Evolutionary conservation across 306 rosid genomes (phyloP), one percentile per base, ranked within the genome.

Genomic region (Gynostemma pentaphyllum): DNA sequence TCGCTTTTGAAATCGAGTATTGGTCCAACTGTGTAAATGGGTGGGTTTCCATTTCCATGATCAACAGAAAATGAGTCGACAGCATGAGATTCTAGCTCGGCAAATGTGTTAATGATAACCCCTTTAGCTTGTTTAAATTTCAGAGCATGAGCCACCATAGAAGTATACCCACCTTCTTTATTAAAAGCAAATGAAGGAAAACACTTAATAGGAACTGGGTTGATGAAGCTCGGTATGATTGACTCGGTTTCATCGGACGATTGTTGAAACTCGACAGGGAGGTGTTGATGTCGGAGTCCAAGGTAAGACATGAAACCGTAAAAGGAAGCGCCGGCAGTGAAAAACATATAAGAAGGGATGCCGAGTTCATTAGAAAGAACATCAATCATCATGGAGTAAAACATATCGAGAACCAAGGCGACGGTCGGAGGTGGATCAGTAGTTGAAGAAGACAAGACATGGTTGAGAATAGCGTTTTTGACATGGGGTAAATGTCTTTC

Each of bases 1-100:
- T 64, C 67, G 34, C 66, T 40, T 40, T 39, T 19, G 4, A 68
- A 45, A 51, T 74, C 75, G 22, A 86, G 7, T 0, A 86, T 8
- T 55, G 94, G 87, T 15, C 89, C 95, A 64, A 86, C 82, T 0
- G 84, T 71, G 68, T 77, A 81, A 12, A 74, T 67, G 1, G 80
- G 29, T 2, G 87, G 83, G 4, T 21, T 13, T 29, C 10, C 47
- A n/a, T n/a, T n/a, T n/a, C n/a, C n/a, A n/a, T n/a, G n/a, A 37
- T 39, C 24, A 23, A 37, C 57, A 29, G 49, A 47, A 4, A 47
- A 13, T 8, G 59, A 30, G 23, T 2, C 48, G 32, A 47, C 19
- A 23, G 34, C 46, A 47, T 30, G 11, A 14, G 57, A 29, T 65
- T 47, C 21, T 4, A 45, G 56, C 34, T 65, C 69, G 1, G 57